phyloP scores from a whole-genome alignment of 345 rosid genomes.

The Xanthoceras sorbifolium region DNA sequence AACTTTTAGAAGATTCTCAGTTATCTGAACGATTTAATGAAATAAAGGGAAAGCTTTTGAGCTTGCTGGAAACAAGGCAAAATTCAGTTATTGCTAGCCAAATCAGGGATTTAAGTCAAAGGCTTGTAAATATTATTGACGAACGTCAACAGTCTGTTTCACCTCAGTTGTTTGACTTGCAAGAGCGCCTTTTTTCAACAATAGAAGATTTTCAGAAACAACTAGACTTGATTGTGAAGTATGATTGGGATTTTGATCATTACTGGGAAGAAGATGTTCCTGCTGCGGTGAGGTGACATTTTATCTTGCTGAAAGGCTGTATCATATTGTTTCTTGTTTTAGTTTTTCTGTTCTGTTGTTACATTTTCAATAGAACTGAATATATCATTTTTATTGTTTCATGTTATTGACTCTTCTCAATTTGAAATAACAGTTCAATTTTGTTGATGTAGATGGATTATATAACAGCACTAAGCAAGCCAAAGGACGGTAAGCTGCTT shows the following conservation, averaged over 20 bases:
- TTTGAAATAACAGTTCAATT: conserved; percentile 5
- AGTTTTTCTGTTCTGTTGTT: conserved; percentile 1
- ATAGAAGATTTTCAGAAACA: conserved; percentile 94
- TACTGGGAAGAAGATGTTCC: conserved; percentile 97
- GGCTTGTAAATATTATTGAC: conserved; percentile 69
- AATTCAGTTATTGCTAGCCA: conserved; percentile 74
- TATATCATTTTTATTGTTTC: background rate
- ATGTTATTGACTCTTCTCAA: background rate
- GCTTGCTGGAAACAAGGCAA: conserved; percentile 74
- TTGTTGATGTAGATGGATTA: conserved; percentile 58
- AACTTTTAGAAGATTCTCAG: conserved; percentile 71
- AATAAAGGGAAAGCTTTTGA: conserved; percentile 65
- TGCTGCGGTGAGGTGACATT: conserved; percentile 93
- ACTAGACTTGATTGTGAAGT: conserved; percentile 78
- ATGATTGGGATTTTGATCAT: conserved; percentile 97
- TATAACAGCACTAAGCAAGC: conserved; percentile 48
- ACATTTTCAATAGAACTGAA: background rate
- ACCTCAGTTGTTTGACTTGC: conserved; percentile 78
- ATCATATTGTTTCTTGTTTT: conserved; percentile 21
- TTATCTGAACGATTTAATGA: conserved; percentile 71
- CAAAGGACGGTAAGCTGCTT: conserved; percentile 64
- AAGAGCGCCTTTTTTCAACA: conserved; percentile 74
- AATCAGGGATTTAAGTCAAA: conserved; percentile 67
- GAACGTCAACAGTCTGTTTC: conserved; percentile 87
- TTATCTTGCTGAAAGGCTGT: conserved; percentile 34